Evolutionary conservation across 805 yeast species (phyloP), one percentile per base, ranked within the genome.

Genomic region (Saturnispora silvae): DNA sequence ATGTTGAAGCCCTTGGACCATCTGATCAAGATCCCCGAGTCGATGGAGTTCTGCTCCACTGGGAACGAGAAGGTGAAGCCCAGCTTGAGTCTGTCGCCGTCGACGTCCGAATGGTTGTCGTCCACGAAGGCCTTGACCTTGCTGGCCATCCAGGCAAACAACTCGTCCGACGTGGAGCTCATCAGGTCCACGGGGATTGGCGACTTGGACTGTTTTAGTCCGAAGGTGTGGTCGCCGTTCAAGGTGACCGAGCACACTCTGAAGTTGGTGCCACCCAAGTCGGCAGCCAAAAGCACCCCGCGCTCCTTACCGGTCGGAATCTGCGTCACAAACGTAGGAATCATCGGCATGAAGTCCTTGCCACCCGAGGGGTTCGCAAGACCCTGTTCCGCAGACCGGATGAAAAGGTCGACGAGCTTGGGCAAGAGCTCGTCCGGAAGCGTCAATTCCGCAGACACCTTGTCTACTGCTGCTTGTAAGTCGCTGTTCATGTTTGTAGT

Each of bases 21-120:
- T 59, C 97, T 78, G 35, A 89, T 71, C 45, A 92, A 69, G 8
- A 72, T 73, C 44, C 98, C 97, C 6, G 75, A 64, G 53, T 76
- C 72, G 47, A 92, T 63, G 3, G 86, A 80, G 18, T 81, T 75
- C 62, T 89, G 98, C 44, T 79, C 71, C 22, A 86, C 85, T 3
- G 98, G 98, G 68, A 87, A 89, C 10, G 92, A 77, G 54, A 89
- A 89, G 1, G 97, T 89, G 65, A 92, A 86, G 1, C 97, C 97
- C 63, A 89, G 58, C 52, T 80, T 81, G 56, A 83, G 68, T 18
- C 50, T 48, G 19, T 51, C 31, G 35, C 40, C 11, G 47, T 41
- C 24, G 10, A 13, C n/a, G n/a, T 52, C 59, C 13, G 50, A 53
- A 56, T 86, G 95, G 53, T 81, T 77, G 41, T 72, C 69, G 17